Percentiles rank a stretch among this genome's conserved stretches.
Evolutionary conservation across 768 basidiomycete genomes (phyloP).

Genomic region (Dendrothele bispora): DNA sequence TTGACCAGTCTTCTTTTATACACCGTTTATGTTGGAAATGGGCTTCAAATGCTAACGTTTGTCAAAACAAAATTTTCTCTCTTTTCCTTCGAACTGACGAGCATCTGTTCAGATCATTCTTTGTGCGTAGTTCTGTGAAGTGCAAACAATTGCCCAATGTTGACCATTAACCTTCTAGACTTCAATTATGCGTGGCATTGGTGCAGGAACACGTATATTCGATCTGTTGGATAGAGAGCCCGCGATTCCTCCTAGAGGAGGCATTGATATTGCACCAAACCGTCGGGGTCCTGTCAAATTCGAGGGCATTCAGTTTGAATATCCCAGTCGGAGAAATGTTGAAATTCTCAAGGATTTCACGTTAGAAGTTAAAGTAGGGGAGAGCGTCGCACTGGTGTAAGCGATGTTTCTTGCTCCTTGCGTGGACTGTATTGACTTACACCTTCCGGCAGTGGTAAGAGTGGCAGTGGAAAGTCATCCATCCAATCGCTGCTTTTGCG

Average conservation of each 20-base stretch:
- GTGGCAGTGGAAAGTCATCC: constrained; percentile 93
- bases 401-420: constrained; percentile 31
- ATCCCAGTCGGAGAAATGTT: constrained; percentile 82
- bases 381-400: constrained; percentile 90
- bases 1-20: constrained; percentile 88
- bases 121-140: constrained; percentile 39
- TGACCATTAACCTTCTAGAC: constrained; percentile 45
- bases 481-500: constrained; percentile 83
- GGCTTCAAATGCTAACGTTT: constrained; percentile 78
- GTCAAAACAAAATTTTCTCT: constrained; percentile 21
- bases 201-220: constrained; percentile 92
- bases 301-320: constrained; percentile 83
- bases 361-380: constrained; percentile 78
- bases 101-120: constrained; percentile 42
- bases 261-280: constrained; percentile 52
- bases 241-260: constrained; percentile 64
- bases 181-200: constrained; percentile 95
- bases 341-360: constrained; percentile 82
- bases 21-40: constrained; percentile 84
- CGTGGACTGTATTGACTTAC: constrained; percentile 5
- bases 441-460: constrained; percentile 64
- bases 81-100: constrained; percentile 3
- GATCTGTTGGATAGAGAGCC: constrained; percentile 85
- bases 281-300: constrained; percentile 76
- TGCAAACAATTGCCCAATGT: constrained; percentile 40